Conservation (phyloP, 2,329 filamentous ascomycete genomes). For the Alternaria consortialis region DNA sequence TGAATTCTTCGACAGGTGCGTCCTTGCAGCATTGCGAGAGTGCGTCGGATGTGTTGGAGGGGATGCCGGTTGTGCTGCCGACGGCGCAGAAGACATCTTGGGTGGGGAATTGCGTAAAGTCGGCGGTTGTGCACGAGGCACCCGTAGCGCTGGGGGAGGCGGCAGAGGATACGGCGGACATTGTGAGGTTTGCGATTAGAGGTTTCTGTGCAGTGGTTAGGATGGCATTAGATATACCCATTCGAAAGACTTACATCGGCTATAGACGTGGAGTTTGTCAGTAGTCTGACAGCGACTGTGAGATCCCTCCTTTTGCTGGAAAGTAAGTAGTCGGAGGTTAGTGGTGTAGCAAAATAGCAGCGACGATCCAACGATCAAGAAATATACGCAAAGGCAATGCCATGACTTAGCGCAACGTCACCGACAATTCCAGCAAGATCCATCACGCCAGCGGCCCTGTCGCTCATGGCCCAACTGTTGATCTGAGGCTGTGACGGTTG, state of each 20-base stretch:
- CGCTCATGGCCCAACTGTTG: conserved; percentile 10
- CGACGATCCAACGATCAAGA: conserved; percentile 1
- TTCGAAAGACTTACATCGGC: neutral
- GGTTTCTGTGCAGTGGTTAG: neutral
- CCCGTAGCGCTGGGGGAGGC: conserved; percentile 24
- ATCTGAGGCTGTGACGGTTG: conserved; percentile 18
- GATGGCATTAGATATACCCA: neutral
- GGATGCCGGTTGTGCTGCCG: conserved; percentile 32
- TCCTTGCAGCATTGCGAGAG: conserved; percentile 45
- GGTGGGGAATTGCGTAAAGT: conserved; percentile 40
- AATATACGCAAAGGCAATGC: conserved; percentile 3
- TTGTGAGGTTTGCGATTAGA: conserved; percentile 1
- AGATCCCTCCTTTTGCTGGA: neutral
- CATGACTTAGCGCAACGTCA: conserved; percentile 15
- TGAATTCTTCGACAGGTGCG: conserved; percentile 42
- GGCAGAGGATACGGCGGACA: conserved; percentile 32
- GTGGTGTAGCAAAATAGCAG: neutral
- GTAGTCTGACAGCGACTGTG: neutral
- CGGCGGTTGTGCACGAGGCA: conserved; percentile 32
- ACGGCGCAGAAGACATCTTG: conserved; percentile 42
- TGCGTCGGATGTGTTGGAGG: conserved; percentile 35
- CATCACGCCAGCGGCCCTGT: neutral
- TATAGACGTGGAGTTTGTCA: neutral
- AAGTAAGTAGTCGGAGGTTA: neutral
- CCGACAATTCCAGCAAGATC: conserved; percentile 9